Base-by-base conservation (phyloP, 441 rosid genomes). In the Francoa sonchifolia region DNA sequence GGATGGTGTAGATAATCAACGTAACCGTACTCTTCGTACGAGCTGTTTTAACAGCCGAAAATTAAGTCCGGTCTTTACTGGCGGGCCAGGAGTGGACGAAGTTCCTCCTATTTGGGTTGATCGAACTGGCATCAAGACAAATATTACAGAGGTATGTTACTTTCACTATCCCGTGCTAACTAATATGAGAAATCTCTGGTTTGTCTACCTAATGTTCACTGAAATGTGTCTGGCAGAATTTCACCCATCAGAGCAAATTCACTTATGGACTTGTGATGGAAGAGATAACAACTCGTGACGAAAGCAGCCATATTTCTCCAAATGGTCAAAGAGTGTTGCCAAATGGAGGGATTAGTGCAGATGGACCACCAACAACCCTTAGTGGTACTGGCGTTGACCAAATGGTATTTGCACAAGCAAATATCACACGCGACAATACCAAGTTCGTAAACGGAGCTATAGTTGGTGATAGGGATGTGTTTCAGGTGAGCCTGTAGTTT, bases 81-180 rank as follows among this genome's bases (percentile, higher is more conserved):
- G 95, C 44, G 96, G 99, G 30, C 90, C 95, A 1, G 93, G 96
- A 54, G 81, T 76, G 33, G 99, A 82, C 51, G 99, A 90, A 73
- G 99, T 90, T 27, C 96, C 96, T 26, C 93, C 99, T 6, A 85
- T 86, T 48, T 90, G 96, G 99, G 96, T 89, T 39, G 98, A 89
- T 66, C 79, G 98, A 57, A 81, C 93, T 63, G 96, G 98, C 33
- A 9, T 80, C 9, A 90, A 90, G 60, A 78, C 85, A 47, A 90
- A 82, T 58, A 78, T 90, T 42, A 86, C 96, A n/a, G 96, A 90
- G 95, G 99, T 90, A 60, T 61, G 52, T 39, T 41, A 47, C 52
- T 25, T 18, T 55, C 19, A 6, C n/a, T n/a, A n/a, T n/a, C n/a
- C n/a, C n/a, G n/a, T n/a, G n/a, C n/a, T n/a, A n/a, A n/a, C n/a